Percentiles rank a stretch among this genome's conserved stretches.
phyloP scores from a whole-genome alignment of 306 rosid genomes.

The Malus asiatica region DNA sequence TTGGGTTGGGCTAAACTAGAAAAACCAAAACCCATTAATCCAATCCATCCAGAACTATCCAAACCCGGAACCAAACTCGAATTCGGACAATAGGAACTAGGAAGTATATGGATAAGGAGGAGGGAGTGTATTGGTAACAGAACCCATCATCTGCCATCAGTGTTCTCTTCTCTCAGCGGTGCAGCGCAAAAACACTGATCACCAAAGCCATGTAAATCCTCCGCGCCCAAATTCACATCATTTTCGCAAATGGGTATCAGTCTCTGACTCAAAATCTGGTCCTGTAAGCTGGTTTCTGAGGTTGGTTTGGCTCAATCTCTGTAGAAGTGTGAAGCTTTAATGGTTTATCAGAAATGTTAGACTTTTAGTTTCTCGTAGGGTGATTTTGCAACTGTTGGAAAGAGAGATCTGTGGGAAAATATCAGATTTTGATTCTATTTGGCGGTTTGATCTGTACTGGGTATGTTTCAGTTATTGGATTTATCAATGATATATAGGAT shows the following conservation, averaged over 20 bases:
- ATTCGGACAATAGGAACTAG: neutral
- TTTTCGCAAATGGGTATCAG: neutral
- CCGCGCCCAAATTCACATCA: neutral
- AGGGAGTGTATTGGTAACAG: neutral
- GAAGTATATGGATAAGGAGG: neutral
- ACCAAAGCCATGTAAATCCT: neutral
- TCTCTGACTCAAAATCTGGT: neutral
- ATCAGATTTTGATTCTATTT: slow-evolving; percentile 9
- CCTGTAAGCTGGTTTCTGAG: neutral
- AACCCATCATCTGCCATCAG: neutral
- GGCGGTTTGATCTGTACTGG: slow-evolving; percentile 6
- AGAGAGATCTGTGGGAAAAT: slow-evolving; percentile 11
- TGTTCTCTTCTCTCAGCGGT: neutral
- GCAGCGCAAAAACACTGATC: neutral
- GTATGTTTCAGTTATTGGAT: neutral
- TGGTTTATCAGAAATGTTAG: neutral
- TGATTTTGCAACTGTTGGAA: neutral
- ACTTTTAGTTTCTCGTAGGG: neutral
- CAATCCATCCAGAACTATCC: neutral
- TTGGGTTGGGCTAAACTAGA: neutral
- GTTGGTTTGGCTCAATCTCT: slow-evolving; percentile 4
- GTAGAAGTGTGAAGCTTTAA: neutral
- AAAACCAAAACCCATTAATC: neutral
- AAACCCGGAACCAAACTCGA: neutral
- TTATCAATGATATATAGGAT: neutral